Evolutionary conservation across 306 rosid genomes (phyloP).

Genomic region (Citrullus amarus): DNA sequence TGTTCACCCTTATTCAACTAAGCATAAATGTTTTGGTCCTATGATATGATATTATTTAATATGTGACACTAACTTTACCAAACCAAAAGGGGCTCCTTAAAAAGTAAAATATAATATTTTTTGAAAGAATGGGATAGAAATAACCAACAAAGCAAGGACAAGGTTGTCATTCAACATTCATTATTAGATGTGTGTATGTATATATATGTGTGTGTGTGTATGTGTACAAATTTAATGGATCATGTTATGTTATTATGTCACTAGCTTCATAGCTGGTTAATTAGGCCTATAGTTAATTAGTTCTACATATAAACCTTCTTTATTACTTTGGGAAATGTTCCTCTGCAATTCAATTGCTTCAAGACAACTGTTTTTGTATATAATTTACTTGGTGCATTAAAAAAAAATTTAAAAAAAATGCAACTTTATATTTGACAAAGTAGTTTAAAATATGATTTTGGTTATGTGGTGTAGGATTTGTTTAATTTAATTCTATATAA

Average conservation of each 20-base stretch:
- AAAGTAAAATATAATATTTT: background rate
- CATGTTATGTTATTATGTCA: conserved; percentile 1
- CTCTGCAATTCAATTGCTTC: background rate
- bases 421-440: background rate
- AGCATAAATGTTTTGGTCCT: background rate
- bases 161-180: background rate
- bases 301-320: background rate
- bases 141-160: background rate
- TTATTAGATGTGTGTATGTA: background rate
- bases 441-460: too few relatives aligned
- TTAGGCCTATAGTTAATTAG: background rate
- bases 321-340: background rate
- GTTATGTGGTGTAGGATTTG: too few relatives aligned
- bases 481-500: too few relatives aligned
- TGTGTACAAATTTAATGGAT: background rate
- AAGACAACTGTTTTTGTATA: background rate
- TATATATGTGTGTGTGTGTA: background rate
- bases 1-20: background rate
- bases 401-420: background rate
- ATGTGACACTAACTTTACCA: background rate
- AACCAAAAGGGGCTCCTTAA: background rate
- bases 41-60: background rate
- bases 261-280: background rate
- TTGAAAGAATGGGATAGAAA: background rate
- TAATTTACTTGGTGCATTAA: background rate